phyloP scores from a whole-genome alignment of 2,329 filamentous ascomycete genomes.

The Botrytis byssoidea region DNA sequence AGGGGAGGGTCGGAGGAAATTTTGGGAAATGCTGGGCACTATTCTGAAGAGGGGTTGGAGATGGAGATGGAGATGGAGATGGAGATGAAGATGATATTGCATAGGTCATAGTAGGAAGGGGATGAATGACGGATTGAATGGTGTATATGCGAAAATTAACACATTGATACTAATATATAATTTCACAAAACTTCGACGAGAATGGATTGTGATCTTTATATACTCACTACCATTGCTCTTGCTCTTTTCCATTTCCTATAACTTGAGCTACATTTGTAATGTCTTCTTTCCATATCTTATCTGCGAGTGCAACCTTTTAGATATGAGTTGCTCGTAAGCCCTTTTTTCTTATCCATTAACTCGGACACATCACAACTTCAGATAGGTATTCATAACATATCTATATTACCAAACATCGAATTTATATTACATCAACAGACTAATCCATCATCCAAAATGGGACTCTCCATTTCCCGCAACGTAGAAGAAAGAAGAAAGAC shows the following conservation, averaged over 20 bases:
- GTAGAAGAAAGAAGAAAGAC: background rate
- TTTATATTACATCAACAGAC: background rate
- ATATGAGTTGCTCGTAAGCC: background rate
- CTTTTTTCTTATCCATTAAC: background rate
- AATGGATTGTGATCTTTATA: background rate
- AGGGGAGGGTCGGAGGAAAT: too few species aligned
- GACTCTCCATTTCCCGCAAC: background rate
- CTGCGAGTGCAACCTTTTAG: background rate
- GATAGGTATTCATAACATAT: background rate
- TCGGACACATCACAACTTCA: background rate
- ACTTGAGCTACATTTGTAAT: background rate
- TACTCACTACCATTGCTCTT: background rate
- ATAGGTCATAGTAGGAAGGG: too few species aligned
- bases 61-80: too few species aligned
- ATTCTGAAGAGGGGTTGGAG: too few species aligned
- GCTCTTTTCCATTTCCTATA: background rate
- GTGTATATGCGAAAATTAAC: too few species aligned
- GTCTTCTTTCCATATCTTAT: background rate
- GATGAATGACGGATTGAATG: too few species aligned
- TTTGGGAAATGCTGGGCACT: too few species aligned
- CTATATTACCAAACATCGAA: background rate
- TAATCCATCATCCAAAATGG: background rate
- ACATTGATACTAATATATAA: too few species aligned
- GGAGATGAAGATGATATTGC: too few species aligned
- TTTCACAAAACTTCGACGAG: too few species aligned